Evolutionary conservation across 75 land plant species (phyloP).

Genomic region (Picea sitchensis): DNA sequence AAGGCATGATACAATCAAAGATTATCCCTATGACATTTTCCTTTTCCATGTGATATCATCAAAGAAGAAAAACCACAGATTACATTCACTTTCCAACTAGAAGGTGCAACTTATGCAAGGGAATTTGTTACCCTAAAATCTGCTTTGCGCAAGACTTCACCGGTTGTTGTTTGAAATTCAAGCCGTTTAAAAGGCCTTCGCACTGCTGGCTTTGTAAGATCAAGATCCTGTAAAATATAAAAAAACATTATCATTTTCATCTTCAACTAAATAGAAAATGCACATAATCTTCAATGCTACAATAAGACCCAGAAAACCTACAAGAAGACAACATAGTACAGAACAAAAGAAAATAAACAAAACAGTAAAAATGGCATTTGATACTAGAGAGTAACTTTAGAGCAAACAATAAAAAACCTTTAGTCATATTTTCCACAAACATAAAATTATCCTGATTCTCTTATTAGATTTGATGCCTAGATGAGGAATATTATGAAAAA

Average conservation of each 20-base stretch:
- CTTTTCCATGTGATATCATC: background rate
- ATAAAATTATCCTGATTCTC: background rate
- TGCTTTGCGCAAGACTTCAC: constrained; percentile 31
- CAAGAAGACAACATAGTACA: background rate
- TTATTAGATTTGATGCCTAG: background rate
- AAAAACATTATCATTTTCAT: background rate
- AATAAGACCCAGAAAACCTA: background rate
- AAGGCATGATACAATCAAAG: background rate
- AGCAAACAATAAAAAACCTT: background rate
- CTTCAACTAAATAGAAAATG: background rate
- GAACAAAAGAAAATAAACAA: background rate
- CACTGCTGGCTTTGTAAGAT: constrained; percentile 33
- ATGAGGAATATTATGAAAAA: background rate
- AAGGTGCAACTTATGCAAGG: background rate
- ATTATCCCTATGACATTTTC: too few species aligned
- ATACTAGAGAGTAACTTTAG: background rate
- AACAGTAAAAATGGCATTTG: background rate
- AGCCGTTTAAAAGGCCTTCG: constrained; percentile 6
- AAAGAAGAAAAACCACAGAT: background rate
- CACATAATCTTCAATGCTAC: background rate
- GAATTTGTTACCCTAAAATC: constrained; percentile 34
- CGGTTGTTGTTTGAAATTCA: constrained; percentile 26
- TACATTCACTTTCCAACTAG: background rate
- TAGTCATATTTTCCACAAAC: background rate
- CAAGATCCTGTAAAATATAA: constrained; percentile 28